Percentiles rank a stretch among this genome's conserved stretches.
phyloP scores from a whole-genome alignment of 2,329 filamentous ascomycete species.

The Niveomyces coronatus region DNA sequence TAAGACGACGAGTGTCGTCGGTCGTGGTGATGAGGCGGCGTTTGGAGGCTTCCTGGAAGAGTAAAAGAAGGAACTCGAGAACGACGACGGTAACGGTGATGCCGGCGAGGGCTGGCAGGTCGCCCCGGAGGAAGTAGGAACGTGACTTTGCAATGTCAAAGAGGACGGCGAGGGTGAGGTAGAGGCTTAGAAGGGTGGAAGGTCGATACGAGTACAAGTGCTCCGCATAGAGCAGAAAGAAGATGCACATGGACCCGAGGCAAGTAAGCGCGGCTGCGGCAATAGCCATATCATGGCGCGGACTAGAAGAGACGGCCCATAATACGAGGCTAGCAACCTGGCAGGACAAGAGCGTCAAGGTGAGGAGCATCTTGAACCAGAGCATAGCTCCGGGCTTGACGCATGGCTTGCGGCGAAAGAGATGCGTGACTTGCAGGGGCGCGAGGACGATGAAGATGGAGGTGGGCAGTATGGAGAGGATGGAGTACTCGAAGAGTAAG shows the following conservation, averaged over 20 bases:
- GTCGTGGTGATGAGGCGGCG: slow-evolving; percentile 1
- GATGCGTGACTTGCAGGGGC: slow-evolving; percentile 3
- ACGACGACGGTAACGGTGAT: slow-evolving; percentile 19
- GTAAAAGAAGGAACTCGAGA: slow-evolving; percentile 19
- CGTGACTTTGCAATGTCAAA: slow-evolving; percentile 23
- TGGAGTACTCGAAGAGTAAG: slow-evolving; percentile 5
- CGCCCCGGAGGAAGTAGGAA: slow-evolving; percentile 23
- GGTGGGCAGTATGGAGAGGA: slow-evolving; percentile 6
- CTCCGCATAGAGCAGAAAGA: slow-evolving; percentile 22
- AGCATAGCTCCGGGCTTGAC: slow-evolving; percentile 11
- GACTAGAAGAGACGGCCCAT: slow-evolving; percentile 15
- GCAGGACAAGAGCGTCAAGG: background rate
- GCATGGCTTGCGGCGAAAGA: slow-evolving; percentile 1
- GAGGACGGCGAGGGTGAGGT: slow-evolving; percentile 21
- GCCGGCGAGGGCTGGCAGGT: slow-evolving; percentile 15
- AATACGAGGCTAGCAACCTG: slow-evolving; percentile 18
- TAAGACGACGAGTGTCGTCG: slow-evolving; percentile 6
- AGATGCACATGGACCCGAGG: slow-evolving; percentile 18
- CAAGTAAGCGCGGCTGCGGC: slow-evolving; percentile 19
- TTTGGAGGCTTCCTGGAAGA: slow-evolving; percentile 24
- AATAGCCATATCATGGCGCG: slow-evolving; percentile 17
- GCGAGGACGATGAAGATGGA: slow-evolving; percentile 12
- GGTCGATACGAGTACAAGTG: slow-evolving; percentile 23
- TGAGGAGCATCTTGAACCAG: slow-evolving; percentile 16
- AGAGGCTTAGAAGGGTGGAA: slow-evolving; percentile 22